Evolutionary conservation across 1,284 basidiomycete species (phyloP).

Genomic region (Cryptococcus sp.): DNA sequence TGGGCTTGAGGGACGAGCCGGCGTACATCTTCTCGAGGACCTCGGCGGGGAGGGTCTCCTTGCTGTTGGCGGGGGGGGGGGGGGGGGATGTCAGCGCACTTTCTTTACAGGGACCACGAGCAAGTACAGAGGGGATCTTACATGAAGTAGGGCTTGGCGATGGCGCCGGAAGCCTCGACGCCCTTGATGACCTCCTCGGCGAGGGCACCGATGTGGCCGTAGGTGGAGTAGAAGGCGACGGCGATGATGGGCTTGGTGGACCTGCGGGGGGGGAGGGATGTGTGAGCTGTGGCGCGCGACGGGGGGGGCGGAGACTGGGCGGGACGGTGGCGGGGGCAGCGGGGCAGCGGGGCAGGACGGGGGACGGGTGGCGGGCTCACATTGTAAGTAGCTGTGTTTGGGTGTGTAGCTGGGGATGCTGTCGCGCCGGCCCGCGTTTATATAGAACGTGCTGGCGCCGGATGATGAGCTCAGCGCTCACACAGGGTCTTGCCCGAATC

Average conservation of each 20-base stretch:
- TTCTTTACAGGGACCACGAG: neutral
- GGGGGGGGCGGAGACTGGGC: too few relatives aligned
- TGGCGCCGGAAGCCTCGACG: slow-evolving; percentile 66
- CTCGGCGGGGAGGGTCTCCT: slow-evolving; percentile 79
- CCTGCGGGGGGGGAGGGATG: slow-evolving; percentile 7
- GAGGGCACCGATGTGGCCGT: slow-evolving; percentile 74
- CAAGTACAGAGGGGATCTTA: slow-evolving; percentile 9
- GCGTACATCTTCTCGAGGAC: slow-evolving; percentile 74
- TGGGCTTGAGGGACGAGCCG: slow-evolving; percentile 51
- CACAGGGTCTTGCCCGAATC: too few relatives aligned
- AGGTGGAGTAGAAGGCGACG: slow-evolving; percentile 77
- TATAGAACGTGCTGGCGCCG: too few relatives aligned
- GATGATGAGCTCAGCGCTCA: too few relatives aligned
- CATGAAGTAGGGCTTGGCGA: slow-evolving; percentile 67
- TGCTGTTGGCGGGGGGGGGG: slow-evolving; percentile 55
- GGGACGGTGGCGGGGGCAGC: too few relatives aligned
- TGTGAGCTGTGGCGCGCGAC: neutral
- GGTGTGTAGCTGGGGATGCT: too few relatives aligned
- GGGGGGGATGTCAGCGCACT: neutral
- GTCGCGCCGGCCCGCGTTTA: too few relatives aligned
- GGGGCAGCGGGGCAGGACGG: too few relatives aligned
- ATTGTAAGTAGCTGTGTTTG: too few relatives aligned
- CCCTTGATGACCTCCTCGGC: slow-evolving; percentile 75
- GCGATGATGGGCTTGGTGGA: slow-evolving; percentile 60
- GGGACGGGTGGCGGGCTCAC: too few relatives aligned